These are phyloP conservation scores for Ricinus communis DNA, from an alignment of 345 rosid species.

Conservation along the genomic window DNA sequence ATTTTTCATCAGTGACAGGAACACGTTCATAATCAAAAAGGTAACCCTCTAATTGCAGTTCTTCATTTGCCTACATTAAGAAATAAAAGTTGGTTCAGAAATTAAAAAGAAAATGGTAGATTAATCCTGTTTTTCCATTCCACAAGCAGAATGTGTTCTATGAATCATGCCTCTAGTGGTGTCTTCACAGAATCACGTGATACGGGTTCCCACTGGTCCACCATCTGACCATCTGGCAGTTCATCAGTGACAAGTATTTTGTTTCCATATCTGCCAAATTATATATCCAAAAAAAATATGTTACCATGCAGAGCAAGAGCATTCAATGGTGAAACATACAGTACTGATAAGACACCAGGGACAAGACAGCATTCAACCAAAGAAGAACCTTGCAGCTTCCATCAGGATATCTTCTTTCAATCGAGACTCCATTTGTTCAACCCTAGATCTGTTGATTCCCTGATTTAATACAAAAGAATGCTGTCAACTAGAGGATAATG, in stretches of 20 bases:
- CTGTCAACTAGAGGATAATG: constrained; percentile 8
- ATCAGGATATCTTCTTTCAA: constrained; percentile 82
- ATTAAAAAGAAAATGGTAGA: constrained; percentile 22
- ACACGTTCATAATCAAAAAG: constrained; percentile 90
- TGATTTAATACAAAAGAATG: constrained; percentile 30
- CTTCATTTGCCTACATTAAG: constrained; percentile 67
- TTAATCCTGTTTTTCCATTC: constrained; percentile 7
- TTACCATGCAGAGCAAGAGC: constrained; percentile 19
- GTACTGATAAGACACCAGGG: not conserved
- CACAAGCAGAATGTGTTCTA: constrained; percentile 21
- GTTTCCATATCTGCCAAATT: constrained; percentile 77
- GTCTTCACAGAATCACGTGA: constrained; percentile 86
- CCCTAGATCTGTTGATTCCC: constrained; percentile 91
- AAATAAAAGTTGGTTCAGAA: constrained; percentile 22
- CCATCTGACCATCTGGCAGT: constrained; percentile 98
- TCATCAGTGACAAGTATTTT: constrained; percentile 99
- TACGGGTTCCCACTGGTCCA: constrained; percentile 97
- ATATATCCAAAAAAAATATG: constrained; percentile 26
- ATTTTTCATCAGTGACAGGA: constrained; percentile 93
- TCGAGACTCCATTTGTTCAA: constrained; percentile 95
- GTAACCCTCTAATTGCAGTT: constrained; percentile 83
- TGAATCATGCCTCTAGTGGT: constrained; percentile 65
- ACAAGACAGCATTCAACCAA: constrained; percentile 8
- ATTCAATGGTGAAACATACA: constrained; percentile 7
- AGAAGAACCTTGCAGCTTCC: constrained; percentile 87